Base-by-base conservation (phyloP, 2,329 filamentous ascomycete species). In the Ceratocystis lukuohia region DNA sequence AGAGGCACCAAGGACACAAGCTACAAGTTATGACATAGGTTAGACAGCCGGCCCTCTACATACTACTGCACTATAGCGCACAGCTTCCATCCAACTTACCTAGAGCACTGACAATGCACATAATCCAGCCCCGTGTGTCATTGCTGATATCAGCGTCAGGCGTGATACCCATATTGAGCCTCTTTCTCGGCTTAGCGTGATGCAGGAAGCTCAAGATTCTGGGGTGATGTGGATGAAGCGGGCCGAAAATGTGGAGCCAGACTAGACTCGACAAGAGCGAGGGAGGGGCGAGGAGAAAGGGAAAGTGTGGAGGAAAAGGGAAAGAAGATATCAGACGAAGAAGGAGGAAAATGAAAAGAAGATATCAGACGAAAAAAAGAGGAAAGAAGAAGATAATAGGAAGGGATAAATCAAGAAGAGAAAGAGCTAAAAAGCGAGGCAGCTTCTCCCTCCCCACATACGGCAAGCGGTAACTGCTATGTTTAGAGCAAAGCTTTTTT, bases 41-140 rank as follows among this genome's bases (percentile, higher is more conserved):
- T 53, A 53, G 22, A 22, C 48, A 15, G 48, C 10, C 8, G 57
- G 37, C 10, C 37, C 37, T 41, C 3, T 15, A 41, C 37, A 0
- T 41, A 41, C 37, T 41, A 12, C 37, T 15, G 37, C 12, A 41
- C 37, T 15, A 15, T 5, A 41, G 37, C 12, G 10, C 10, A 8
- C 37, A 41, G 37, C 3, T 4, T 41, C 10, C 37, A 5, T 41
- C 10, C 37, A 5, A 79, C 82, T 67, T 71, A 86, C 84, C 84
- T 69, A 85, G 76, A 65, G 91, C 85, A 73, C 91, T 96, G 75
- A 92, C 90, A 70, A 91, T 80, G 72, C 82, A 86, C 88, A 97
- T 90, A 71, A 97, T 87, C 93, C 93, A 97, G 72, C 94, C 93
- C 70, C 91, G 85, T 69, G 87, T 87, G 78, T 97, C 93, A 78